phyloP scores from a whole-genome alignment of 306 rosid species.

The Spatholobus suberectus region DNA sequence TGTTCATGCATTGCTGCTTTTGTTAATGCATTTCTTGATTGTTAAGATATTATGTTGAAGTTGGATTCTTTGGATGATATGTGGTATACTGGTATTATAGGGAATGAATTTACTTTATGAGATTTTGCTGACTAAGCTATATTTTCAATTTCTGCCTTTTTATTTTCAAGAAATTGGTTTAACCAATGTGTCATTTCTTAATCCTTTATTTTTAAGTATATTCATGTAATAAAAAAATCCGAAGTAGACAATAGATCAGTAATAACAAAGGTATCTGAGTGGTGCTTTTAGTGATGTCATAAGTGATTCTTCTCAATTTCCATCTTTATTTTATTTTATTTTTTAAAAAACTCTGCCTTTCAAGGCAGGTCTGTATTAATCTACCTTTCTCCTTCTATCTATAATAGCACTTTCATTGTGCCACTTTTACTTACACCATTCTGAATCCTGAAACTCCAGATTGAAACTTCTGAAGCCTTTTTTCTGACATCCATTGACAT shows the following conservation, averaged over 20 bases:
- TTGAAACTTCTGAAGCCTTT: neutral
- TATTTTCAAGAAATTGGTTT: slow-evolving; percentile 8
- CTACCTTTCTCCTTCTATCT: neutral
- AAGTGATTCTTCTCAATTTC: slow-evolving; percentile 16
- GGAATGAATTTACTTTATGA: slow-evolving; percentile 17
- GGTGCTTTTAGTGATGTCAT: neutral
- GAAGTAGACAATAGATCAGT: neutral
- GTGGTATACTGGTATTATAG: neutral
- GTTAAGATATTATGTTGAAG: slow-evolving; percentile 17
- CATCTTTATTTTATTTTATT: neutral
- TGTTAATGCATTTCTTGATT: slow-evolving; percentile 14
- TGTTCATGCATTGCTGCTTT: slow-evolving; percentile 12
- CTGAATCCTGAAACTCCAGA: neutral
- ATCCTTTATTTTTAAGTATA: slow-evolving; percentile 23
- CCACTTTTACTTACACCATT: neutral
- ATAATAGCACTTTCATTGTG: neutral
- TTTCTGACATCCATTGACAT: neutral
- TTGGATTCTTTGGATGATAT: slow-evolving; percentile 19
- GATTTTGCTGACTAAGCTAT: slow-evolving; percentile 5
- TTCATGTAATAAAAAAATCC: neutral
- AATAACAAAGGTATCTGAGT: neutral
- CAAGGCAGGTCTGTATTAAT: neutral
- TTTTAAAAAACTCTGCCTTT: neutral
- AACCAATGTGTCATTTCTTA: neutral
- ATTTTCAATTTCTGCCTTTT: neutral